phyloP scores from a whole-genome alignment of 345 rosid genomes.

The Microthlaspi erraticum region DNA sequence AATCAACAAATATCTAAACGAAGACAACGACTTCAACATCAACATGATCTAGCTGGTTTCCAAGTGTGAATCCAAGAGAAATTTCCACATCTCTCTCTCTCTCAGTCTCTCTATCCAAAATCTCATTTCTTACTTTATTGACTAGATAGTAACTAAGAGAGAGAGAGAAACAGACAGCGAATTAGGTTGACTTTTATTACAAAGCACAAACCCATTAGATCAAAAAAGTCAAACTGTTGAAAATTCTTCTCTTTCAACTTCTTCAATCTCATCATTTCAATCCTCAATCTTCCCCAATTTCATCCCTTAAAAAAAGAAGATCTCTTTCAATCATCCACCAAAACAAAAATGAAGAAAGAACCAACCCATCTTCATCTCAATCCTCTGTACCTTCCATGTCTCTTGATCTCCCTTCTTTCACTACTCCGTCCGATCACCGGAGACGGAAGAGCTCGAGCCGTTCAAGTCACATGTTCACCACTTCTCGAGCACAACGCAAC shows the following conservation, averaged over 20 bases:
- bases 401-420: constrained; percentile 25
- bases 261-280: constrained; percentile 5
- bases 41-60: constrained; percentile 26
- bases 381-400: constrained; percentile 30
- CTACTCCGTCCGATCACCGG: constrained; percentile 42
- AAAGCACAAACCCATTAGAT: neutral
- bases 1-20: constrained; percentile 25
- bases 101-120: constrained; percentile 3
- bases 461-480: constrained; percentile 51
- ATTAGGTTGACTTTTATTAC: constrained; percentile 14
- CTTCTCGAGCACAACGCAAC: constrained; percentile 66
- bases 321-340: neutral
- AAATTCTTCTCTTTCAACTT: constrained; percentile 15
- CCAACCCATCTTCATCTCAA: constrained; percentile 18
- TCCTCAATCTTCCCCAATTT: neutral
- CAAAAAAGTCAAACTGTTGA: constrained; percentile 31
- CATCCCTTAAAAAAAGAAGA: neutral
- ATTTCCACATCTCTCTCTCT: neutral
- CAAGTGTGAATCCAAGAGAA: constrained; percentile 31
- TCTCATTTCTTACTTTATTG: constrained; percentile 9
- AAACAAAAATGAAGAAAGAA: constrained; percentile 34
- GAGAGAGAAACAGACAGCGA: neutral
- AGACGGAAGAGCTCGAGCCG: constrained; percentile 63
- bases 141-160: constrained; percentile 24
- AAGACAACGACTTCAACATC: constrained; percentile 31